Evolutionary conservation across 2,329 filamentous ascomycete species (phyloP).

Genomic region (Fusarium hainanense): DNA sequence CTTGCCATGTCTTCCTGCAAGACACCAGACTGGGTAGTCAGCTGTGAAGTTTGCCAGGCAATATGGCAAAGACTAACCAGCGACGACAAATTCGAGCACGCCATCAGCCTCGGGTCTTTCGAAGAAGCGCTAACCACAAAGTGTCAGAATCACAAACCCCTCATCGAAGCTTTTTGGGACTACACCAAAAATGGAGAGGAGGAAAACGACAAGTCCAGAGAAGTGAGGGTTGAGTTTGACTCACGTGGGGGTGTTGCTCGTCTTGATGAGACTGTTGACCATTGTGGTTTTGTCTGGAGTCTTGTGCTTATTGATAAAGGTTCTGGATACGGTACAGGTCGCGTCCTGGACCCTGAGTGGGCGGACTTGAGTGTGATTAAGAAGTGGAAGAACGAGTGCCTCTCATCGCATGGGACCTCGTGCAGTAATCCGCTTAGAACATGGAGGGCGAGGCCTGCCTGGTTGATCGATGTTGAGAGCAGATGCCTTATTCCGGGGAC

Average conservation of each 20-base stretch:
- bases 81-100: not conserved
- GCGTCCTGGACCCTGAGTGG: not conserved
- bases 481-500: not conserved
- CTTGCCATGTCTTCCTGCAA: not conserved
- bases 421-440: conserved; percentile 8
- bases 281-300: accelerated
- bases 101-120: not conserved
- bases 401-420: not conserved
- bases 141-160: not conserved
- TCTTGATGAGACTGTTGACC: not conserved
- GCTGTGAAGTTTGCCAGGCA: not conserved
- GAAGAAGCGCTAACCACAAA: not conserved
- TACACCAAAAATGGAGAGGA: not conserved
- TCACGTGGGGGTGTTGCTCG: accelerated
- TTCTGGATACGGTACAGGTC: not conserved
- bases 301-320: not conserved
- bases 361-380: not conserved
- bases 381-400: not conserved
- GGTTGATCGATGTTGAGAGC: not conserved
- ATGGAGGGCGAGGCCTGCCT: conserved; percentile 6
- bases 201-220: not conserved
- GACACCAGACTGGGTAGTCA: not conserved
- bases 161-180: not conserved
- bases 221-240: not conserved
- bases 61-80: not conserved